phyloP scores from a whole-genome alignment of 2,329 filamentous ascomycete species.

The Pseudogymnoascus sp. region DNA sequence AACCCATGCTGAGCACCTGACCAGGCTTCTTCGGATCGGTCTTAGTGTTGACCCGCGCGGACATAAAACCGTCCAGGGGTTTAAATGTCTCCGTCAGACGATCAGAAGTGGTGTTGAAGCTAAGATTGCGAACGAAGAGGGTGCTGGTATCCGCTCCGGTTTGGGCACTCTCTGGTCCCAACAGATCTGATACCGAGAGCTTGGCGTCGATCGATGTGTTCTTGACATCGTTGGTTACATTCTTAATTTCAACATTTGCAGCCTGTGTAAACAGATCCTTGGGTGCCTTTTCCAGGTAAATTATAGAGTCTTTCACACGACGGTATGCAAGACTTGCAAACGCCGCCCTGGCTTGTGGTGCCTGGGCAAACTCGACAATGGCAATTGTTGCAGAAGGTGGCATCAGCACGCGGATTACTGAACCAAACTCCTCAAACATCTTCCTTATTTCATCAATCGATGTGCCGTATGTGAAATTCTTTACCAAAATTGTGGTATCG shows the following conservation, averaged over 20 bases:
- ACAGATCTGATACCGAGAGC: conserved; percentile 59
- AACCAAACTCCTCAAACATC: conserved; percentile 79
- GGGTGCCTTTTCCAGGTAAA: conserved; percentile 91
- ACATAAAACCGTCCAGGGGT: conserved; percentile 78
- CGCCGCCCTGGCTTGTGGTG: conserved; percentile 72
- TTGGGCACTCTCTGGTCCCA: conserved; percentile 47
- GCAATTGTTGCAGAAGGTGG: conserved; percentile 89
- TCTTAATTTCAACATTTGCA: conserved; percentile 12
- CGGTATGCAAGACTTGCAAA: conserved; percentile 82
- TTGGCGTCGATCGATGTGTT: conserved; percentile 36
- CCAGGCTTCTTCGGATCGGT: conserved; percentile 83
- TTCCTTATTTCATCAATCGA: conserved; percentile 69
- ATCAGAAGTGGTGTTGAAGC: conserved; percentile 77
- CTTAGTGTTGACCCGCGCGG: conserved; percentile 87
- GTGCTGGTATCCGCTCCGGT: conserved; percentile 63
- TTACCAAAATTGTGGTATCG: conserved; percentile 81
- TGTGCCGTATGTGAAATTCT: conserved; percentile 86
- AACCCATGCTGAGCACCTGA: conserved; percentile 90
- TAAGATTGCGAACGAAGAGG: conserved; percentile 87
- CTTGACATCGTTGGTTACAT: conserved; percentile 14
- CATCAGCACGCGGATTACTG: conserved; percentile 76
- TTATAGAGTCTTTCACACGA: conserved; percentile 79
- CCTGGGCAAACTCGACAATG: conserved; percentile 78
- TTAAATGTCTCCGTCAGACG: conserved; percentile 70
- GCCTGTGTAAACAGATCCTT: conserved; percentile 59